Percentiles rank a stretch among this genome's conserved stretches.
These are phyloP conservation scores for Micromonas pusilla DNA, from an alignment of 139 green algal species.

Conservation along the genomic window DNA sequence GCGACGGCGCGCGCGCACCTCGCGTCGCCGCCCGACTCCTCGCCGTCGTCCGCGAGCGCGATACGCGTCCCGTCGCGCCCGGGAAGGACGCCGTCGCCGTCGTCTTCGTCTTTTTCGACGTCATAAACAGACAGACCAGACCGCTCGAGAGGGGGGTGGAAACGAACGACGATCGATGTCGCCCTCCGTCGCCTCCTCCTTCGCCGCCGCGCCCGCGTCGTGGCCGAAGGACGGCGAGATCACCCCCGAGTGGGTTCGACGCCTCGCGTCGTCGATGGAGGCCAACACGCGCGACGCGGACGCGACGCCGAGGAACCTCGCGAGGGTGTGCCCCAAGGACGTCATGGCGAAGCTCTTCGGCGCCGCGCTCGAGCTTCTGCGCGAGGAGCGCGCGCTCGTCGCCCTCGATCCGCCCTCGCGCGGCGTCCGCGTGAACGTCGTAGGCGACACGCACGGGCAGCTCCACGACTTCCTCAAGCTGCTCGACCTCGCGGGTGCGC, in stretches of 20 bases:
- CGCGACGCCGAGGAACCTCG: neutral
- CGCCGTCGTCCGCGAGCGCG: too few species aligned
- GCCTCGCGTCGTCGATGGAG: neutral
- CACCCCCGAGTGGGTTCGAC: neutral
- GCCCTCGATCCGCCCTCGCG: constrained; percentile 40
- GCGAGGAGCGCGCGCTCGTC: constrained; percentile 45
- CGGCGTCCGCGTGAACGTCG: constrained; percentile 56
- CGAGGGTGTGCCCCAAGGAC: neutral
- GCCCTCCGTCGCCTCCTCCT: neutral
- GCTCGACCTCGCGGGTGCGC: constrained; percentile 42
- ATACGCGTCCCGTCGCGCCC: too few species aligned
- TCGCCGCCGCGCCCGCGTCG: too few species aligned
- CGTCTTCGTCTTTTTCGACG: too few species aligned
- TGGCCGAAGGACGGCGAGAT: neutral
- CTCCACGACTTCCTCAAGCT: constrained; percentile 85
- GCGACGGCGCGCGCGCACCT: neutral
- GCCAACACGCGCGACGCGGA: neutral
- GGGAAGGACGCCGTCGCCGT: too few species aligned
- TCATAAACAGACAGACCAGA: too few species aligned
- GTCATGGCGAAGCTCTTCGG: constrained; percentile 2
- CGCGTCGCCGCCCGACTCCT: too few species aligned
- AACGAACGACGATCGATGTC: neutral
- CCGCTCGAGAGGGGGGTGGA: neutral
- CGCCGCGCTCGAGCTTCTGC: neutral
- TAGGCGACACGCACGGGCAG: constrained; percentile 92